Percentiles rank a stretch among this genome's conserved stretches.
Evolutionary conservation across 2,329 filamentous ascomycete species (phyloP).

Genomic region (Aspergillus tubingensis): DNA sequence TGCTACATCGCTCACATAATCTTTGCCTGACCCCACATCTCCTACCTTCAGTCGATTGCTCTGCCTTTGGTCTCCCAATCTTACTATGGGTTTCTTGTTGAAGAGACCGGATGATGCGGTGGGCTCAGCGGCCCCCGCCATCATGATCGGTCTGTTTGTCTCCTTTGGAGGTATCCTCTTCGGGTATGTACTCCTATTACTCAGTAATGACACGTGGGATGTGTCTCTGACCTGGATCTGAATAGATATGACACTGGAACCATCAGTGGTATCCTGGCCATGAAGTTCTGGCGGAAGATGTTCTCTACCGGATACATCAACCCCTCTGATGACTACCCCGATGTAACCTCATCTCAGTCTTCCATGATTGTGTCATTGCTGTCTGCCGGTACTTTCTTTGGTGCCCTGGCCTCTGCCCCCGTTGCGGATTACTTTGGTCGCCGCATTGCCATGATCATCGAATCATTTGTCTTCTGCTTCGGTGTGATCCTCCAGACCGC

Average conservation of each 20-base stretch:
- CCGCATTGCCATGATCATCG: conserved; percentile 45
- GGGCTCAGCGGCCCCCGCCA: conserved; percentile 51
- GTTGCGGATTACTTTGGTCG: conserved; percentile 44
- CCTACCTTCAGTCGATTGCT: not conserved
- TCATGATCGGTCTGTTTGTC: conserved; percentile 59
- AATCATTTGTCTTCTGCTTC: conserved; percentile 36
- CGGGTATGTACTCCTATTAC: conserved; percentile 48
- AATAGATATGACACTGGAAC: conserved; percentile 55
- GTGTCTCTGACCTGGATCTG: not conserved
- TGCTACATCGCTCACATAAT: not conserved
- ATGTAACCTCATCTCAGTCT: conserved; percentile 55
- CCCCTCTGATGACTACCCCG: conserved; percentile 42
- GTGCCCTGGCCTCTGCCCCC: conserved; percentile 69
- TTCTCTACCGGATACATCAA: conserved; percentile 41
- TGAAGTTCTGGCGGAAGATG: conserved; percentile 45
- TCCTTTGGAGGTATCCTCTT: conserved; percentile 62
- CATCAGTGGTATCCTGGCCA: conserved; percentile 55
- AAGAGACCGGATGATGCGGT: conserved; percentile 49
- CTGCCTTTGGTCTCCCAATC: not conserved
- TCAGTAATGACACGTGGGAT: too few relatives aligned
- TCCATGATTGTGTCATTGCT: conserved; percentile 71
- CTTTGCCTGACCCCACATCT: not conserved
- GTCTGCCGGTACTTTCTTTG: conserved; percentile 72
- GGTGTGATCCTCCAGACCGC: conserved; percentile 39
- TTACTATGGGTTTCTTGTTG: conserved; percentile 45